These are phyloP conservation scores for Diutina rugosa DNA, from an alignment of 1,139 yeast genomes.

Conservation along the genomic window DNA sequence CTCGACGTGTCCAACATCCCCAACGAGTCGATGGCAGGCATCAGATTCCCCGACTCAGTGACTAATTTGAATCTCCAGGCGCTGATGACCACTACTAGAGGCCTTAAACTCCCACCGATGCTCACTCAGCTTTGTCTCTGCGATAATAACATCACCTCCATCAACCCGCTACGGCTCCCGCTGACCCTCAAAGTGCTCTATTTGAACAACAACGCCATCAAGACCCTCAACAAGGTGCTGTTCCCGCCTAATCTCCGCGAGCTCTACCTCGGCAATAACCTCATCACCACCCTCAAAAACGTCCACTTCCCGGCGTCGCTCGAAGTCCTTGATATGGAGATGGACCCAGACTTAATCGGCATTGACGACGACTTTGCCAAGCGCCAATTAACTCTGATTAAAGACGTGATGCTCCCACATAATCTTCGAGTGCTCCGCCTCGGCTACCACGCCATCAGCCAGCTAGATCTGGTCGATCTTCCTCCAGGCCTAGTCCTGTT, in stretches of 20 bases:
- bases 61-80: constrained; percentile 26
- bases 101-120: constrained; percentile 25
- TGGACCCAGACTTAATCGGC: constrained; percentile 17
- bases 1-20: constrained; percentile 32
- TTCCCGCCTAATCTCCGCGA: constrained; percentile 25
- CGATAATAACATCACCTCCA: constrained; percentile 33
- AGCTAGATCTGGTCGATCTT: constrained; percentile 27
- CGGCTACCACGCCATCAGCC: constrained; percentile 28
- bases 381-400: constrained; percentile 28
- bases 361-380: constrained; percentile 25
- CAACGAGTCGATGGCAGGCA: constrained; percentile 36
- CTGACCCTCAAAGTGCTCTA: constrained; percentile 24
- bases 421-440: constrained; percentile 22
- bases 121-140: constrained; percentile 21
- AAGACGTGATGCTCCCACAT: constrained; percentile 29
- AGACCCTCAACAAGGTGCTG: constrained; percentile 31
- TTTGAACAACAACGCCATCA: constrained; percentile 29
- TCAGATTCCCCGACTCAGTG: constrained; percentile 31
- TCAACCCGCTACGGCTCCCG: constrained; percentile 33
- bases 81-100: constrained; percentile 35
- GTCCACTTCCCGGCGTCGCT: constrained; percentile 26
- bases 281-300: constrained; percentile 32
- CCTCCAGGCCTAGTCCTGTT: constrained; percentile 20
- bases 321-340: constrained; percentile 28
- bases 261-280: constrained; percentile 29